These are phyloP conservation scores for Sphagnum fallax DNA, from an alignment of 228 moss, liverwort and hornwort species.

Conservation along the genomic window DNA sequence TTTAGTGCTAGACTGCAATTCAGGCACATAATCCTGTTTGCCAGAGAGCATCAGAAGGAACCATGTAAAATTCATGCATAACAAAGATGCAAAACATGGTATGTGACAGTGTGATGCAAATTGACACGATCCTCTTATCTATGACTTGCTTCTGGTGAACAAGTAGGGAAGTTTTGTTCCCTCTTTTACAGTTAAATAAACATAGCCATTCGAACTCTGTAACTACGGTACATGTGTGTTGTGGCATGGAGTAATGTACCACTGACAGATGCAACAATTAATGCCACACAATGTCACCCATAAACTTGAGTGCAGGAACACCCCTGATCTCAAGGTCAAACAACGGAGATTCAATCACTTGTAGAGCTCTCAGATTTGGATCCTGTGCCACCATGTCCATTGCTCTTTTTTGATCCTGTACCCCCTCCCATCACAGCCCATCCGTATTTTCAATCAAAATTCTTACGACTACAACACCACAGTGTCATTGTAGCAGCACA, in stretches of 20 bases:
- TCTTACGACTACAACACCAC: too few species aligned
- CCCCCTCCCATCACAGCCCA: background rate
- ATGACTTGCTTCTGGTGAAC: too few species aligned
- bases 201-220: background rate
- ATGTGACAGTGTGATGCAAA: too few species aligned
- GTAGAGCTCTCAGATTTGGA: constrained; percentile 43
- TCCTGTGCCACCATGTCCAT: constrained; percentile 61
- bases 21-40: too few species aligned
- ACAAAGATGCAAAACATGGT: too few species aligned
- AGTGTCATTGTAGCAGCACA: too few species aligned
- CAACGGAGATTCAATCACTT: constrained; percentile 65
- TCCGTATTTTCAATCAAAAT: too few species aligned
- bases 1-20: too few species aligned
- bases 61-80: too few species aligned
- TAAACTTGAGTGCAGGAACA: constrained; percentile 82
- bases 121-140: too few species aligned
- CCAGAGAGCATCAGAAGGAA: too few species aligned
- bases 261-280: constrained; percentile 12
- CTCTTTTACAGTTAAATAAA: background rate
- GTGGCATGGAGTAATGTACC: background rate
- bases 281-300: constrained; percentile 81
- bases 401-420: constrained; percentile 82
- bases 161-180: background rate
- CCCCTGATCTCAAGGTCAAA: constrained; percentile 90
- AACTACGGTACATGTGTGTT: background rate